Evolutionary conservation across 148 eudicot species (phyloP), one percentile per base, ranked within the genome.

Genomic region (Rhododendron ovatum): DNA sequence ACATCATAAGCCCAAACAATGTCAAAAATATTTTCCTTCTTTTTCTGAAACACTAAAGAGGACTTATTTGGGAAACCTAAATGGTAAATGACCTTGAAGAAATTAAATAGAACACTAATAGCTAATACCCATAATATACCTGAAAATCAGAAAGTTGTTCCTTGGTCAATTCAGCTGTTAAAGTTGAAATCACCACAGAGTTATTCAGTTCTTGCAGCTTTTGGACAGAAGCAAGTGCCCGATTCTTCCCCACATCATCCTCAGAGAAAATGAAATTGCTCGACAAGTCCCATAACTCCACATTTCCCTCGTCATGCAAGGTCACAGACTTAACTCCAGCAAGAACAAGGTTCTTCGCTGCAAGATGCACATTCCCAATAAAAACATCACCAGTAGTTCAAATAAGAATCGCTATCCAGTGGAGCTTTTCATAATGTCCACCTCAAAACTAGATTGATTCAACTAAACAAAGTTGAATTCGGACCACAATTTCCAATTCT

Each of bases 251-350:
- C 30, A 94, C 87, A 90, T 94, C 96, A 84, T 71, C 87, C 87
- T 92, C 92, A 1, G 94, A 87, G 84, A 94, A 91, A 76, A 90
- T 86, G 88, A 94, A 94, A 85, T 94, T 94, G 93, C 94, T 89
- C 17, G 96, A 94, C 86, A 94, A 85, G 85, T 94, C 94, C 96
- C 94, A 92, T 73, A 91, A 83, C 88, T 93, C 94, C 30, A 93
- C 94, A 9, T 9, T 61, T 51, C 93, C 93, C 87, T 90, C 92
- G 87, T 94, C 96, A 79, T 94, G 93, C 92, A 94, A 82, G n/a
- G 93, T 91, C 83, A 94, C 94, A 39, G 96, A 92, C 87, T 92
- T 92, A 81, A 94, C 96, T 24, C 96, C 96, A 90, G 96, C 94
- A 53, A 93, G 94, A 79, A 93, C 87, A 67, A 94, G 94, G 84